Percentiles rank a stretch among this genome's conserved stretches.
These are phyloP conservation scores for Plasmodium berghei DNA, from an alignment of 169 alveolate species.

Conservation along the genomic window DNA sequence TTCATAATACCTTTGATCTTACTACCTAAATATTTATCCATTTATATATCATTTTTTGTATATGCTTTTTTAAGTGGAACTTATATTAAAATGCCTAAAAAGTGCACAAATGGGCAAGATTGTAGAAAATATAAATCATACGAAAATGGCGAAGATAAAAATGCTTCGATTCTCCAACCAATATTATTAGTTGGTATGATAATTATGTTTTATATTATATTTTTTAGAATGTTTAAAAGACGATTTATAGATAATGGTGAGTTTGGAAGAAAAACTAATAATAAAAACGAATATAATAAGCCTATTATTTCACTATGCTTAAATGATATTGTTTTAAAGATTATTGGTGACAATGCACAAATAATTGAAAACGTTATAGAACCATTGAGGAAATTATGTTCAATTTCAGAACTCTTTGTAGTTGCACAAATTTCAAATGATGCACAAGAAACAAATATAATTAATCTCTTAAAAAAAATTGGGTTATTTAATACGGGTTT, in stretches of 20 bases:
- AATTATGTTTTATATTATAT: conserved; percentile 56
- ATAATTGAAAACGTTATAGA: conserved; percentile 52
- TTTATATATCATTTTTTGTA: conserved; percentile 1
- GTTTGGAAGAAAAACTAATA: conserved; percentile 39
- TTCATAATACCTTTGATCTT: neutral
- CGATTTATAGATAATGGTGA: conserved; percentile 41
- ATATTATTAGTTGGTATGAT: conserved; percentile 51
- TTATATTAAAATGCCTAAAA: conserved; percentile 67
- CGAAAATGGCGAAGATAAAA: conserved; percentile 61
- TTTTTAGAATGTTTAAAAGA: conserved; percentile 63
- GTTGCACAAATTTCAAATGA: conserved; percentile 68
- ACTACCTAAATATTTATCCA: neutral
- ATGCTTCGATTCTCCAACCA: conserved; percentile 60
- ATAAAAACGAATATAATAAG: conserved; percentile 26
- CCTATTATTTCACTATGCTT: conserved; percentile 61
- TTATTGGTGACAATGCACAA: conserved; percentile 42
- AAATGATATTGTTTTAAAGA: conserved; percentile 52
- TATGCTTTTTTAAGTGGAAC: conserved; percentile 48
- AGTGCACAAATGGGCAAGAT: conserved; percentile 72
- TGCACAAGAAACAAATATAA: conserved; percentile 55
- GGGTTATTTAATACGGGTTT: conserved; percentile 59
- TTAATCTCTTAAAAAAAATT: conserved; percentile 39
- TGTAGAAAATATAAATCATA: conserved; percentile 74
- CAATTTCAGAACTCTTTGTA: conserved; percentile 62
- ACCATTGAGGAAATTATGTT: conserved; percentile 44